Evolutionary conservation across 2,329 filamentous ascomycete genomes (phyloP), one percentile per base, ranked within the genome.

Genomic region (Pseudopithomyces chartarum): DNA sequence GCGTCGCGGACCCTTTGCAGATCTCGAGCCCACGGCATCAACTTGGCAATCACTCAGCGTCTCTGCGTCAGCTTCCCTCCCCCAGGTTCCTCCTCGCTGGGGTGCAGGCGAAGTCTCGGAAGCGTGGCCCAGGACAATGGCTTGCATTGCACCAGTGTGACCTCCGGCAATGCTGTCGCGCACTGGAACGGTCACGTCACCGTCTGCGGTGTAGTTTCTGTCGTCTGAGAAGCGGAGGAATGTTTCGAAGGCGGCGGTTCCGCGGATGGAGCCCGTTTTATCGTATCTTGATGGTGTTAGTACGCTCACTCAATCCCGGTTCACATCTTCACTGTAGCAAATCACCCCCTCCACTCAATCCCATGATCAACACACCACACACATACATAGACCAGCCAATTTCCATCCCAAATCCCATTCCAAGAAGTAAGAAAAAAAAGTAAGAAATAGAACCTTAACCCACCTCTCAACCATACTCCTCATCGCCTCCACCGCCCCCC

Each of bases 201-300:
- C 36, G 23, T 33, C n/a, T 1, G 34, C 20, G 1, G 36, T 34
- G 38, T 42, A 42, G n/a, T 34, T 42, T 12, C 38, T 33, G 38
- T 51, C 48, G 38, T 51, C 48, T 1, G 1, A 17, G 38, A 51
- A 51, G n/a, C 48, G 36, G 19, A 51, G 38, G 38, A 51, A 51
- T 26, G 20, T 23, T 17, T 51, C 48, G 26, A 51, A 51, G 20
- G 48, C 48, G 10, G 48, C 10, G 23, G 48, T 51, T 0, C 48
- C 48, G n/a, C 48, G 36, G 48, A 51, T 51, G 26, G 38, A 51
- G 23, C 48, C 48, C 2, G 48, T 43, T 15, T 51, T 51, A 17
- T 51, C 48, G 38, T 51, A 51, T 3, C 45, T 48, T 11, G 11
- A 13, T 12, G 8, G 6, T 12, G 2, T 47, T 36, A 47, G 45